Conservation (phyloP, 495 filamentous ascomycete genomes). For the Lophiostoma macrostomum region DNA sequence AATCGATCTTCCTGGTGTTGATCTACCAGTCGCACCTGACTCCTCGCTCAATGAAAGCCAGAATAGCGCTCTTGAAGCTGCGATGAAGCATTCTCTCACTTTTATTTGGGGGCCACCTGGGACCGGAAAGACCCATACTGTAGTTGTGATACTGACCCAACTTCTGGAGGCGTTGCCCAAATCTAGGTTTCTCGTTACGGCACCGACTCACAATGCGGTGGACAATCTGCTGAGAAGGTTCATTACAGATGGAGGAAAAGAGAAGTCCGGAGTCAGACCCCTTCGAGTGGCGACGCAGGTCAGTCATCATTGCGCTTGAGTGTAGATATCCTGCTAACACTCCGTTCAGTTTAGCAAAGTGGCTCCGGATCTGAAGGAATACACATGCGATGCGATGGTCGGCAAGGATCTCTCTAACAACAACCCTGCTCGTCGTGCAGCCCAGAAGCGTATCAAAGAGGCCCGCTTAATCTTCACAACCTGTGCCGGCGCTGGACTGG, state of each 20-base stretch:
- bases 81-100: constrained; percentile 41
- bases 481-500: constrained; percentile 49
- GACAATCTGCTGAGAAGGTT: constrained; percentile 52
- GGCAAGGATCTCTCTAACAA: constrained; percentile 46
- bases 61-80: constrained; percentile 43
- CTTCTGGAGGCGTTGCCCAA: constrained; percentile 36
- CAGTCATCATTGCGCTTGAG: constrained; percentile 13
- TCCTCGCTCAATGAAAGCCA: constrained; percentile 47
- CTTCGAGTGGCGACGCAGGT: constrained; percentile 51
- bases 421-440: constrained; percentile 40
- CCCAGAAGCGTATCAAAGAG: constrained; percentile 45
- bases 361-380: constrained; percentile 40
- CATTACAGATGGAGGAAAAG: constrained; percentile 25
- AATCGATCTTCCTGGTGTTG: constrained; percentile 7
- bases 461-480: constrained; percentile 49
- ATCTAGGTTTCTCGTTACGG: constrained; percentile 46
- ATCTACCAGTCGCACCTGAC: constrained; percentile 3
- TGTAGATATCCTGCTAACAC: neutral
- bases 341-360: constrained; percentile 46
- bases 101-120: constrained; percentile 55
- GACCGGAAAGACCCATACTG: constrained; percentile 53
- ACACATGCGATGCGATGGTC: constrained; percentile 51
- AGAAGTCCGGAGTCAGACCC: constrained; percentile 15
- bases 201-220: constrained; percentile 53
- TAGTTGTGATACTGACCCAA: constrained; percentile 46